Base-by-base conservation (phyloP, 169 alveolate genomes). In the Plasmodium inui region DNA sequence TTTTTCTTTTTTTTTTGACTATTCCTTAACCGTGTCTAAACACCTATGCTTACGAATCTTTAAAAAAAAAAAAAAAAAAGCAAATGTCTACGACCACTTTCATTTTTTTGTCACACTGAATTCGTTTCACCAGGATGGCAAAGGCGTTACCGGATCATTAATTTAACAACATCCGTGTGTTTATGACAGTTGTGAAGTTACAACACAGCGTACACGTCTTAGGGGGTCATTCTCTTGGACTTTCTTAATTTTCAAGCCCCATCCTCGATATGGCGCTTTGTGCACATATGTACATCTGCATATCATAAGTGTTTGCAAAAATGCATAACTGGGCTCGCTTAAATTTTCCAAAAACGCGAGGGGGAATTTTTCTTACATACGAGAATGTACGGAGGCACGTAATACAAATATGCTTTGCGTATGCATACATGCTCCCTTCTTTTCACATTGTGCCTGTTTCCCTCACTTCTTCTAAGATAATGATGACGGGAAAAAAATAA, bases 261-360 rank as follows among this genome's bases (percentile, higher is more conserved):
- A 50, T 3, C 61, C 61, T 14, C 61, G 61, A 50, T 7, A 50
- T 50, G 8, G 61, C 14, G 61, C 22, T 12, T 50, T 50, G 61
- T 79, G 26, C 55, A 71, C 80, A 71, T 71, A 71, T 4, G 55
- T 39, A 79, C 30, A 79, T 39, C 37, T 79, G 73, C 67, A 17
- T 32, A 79, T 37, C 28, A 79, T 22, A 39, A 57, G 8, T 2
- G 41, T 19, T 28, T 14, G 41, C 19, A 46, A 46, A 46, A 46
- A 46, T 46, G 57, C 57, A 10, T 46, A 46, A 46, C 1, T 46
- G 19, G 57, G 57, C 57, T 46, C 57, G 19, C 57, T 10, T 12
- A 46, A 2, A 12, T 46, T 46, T 70, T 70, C 39, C 22, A 70
- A 71, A 1, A 71, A 19, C 19, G 84, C 72, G 1, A 19, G 84